phyloP scores from a whole-genome alignment of 2,329 filamentous ascomycete species.

The Cadophora luteo-olivacea region DNA sequence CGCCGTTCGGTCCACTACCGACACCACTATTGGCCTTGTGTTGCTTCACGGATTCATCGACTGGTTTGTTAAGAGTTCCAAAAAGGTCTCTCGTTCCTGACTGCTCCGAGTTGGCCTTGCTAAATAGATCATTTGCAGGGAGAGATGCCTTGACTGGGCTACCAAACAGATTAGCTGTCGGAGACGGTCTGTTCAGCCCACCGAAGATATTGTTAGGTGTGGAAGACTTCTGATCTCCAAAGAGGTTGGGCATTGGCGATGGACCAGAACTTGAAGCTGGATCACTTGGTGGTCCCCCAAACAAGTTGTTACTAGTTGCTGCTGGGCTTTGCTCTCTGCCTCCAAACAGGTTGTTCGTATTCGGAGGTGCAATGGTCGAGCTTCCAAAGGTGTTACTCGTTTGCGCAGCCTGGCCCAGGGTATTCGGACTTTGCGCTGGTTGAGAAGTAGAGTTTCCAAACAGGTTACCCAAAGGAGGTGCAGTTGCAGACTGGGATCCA shows the following conservation, averaged over 20 bases:
- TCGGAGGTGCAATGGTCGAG: slow-evolving; percentile 15
- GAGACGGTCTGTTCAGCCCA: slow-evolving; percentile 16
- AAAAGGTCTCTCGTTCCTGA: slow-evolving; percentile 27
- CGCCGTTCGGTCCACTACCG: background rate
- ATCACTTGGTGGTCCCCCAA: slow-evolving; percentile 19
- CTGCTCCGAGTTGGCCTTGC: slow-evolving; percentile 15
- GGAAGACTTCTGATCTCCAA: slow-evolving; percentile 19
- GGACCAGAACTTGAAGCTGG: slow-evolving; percentile 18
- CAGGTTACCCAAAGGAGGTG: slow-evolving; percentile 23
- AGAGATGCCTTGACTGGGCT: slow-evolving; percentile 5
- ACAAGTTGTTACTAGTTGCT: slow-evolving; percentile 23
- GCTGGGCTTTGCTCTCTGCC: slow-evolving; percentile 20
- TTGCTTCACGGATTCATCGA: slow-evolving; percentile 27
- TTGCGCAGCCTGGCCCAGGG: slow-evolving; percentile 10
- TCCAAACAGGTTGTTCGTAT: slow-evolving; percentile 25
- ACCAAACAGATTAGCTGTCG: slow-evolving; percentile 16
- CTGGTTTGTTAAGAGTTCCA: slow-evolving; percentile 35
- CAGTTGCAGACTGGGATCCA: background rate
- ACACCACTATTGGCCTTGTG: slow-evolving; percentile 26
- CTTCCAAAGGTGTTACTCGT: slow-evolving; percentile 27
- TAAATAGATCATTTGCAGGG: slow-evolving; percentile 14
- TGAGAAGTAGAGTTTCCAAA: slow-evolving; percentile 27
- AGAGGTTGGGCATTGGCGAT: slow-evolving; percentile 9
- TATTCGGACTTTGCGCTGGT: slow-evolving; percentile 14
- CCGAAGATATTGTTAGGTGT: slow-evolving; percentile 17